Base-by-base conservation (phyloP, 2,329 filamentous ascomycete species). In the Colletotrichum sp. region DNA sequence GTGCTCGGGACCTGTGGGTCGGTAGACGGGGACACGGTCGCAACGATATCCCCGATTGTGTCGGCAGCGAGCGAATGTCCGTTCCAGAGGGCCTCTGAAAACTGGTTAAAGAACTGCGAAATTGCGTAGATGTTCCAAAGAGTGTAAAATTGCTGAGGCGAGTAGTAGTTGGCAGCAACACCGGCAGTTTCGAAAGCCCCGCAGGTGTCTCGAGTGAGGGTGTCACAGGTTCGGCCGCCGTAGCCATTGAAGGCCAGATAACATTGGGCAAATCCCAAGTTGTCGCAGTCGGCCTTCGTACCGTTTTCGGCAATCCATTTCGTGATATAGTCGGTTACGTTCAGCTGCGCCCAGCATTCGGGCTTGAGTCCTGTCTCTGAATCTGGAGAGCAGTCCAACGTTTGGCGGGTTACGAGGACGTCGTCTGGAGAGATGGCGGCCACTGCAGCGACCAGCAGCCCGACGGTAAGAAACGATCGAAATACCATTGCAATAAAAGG, bases 61-160 rank as follows among this genome's bases (percentile, higher is more conserved):
- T 78, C 75, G 2, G 77, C 75, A 4, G 78, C 79, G 18, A 79
- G 76, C 15, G 76, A 71, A n/a, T 76, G 75, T 1, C 79, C 79
- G 29, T 78, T 76, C 64, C 77, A 77, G 8, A 79, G 73, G 11
- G 79, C 79, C 18, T 76, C 70, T 2, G 78, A 80, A 59, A 78
- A 79, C 67, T 80, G 79, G 58, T 79, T 80, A 76, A 80, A 80
- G 70, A 78, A 80, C 36, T 80, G 79, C 67, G 77, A 78, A 5
- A 79, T 68, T 16, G 77, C 76, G 66, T 80, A 79, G 18, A 79
- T 80, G 74, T 79, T 80, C 78, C 79, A 80, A 13, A 80, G 76
- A 15, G 77, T 69, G 63, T 80, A 80, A 61, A 79, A 80, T 29
- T 80, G 78, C 55, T 80, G 78, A 6, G 76, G 29, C 9, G 76